Conservation (phyloP, 306 rosid species). For the Sophora flavescens region DNA sequence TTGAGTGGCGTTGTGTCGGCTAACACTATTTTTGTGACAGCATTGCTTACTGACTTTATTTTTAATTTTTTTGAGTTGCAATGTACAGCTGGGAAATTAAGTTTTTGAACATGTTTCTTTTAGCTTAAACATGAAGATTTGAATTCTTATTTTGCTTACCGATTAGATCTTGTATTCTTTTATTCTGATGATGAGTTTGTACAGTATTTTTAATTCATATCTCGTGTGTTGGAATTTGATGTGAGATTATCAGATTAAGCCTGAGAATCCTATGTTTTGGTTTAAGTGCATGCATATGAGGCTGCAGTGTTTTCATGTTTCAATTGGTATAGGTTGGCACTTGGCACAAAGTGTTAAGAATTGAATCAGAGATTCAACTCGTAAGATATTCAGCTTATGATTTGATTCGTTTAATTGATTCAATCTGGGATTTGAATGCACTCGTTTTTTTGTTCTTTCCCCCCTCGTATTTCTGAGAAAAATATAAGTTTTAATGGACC, state of each 20-base stretch:
- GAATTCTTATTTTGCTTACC: conserved; percentile 35
- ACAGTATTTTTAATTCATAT: conserved; percentile 25
- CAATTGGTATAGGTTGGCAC: neutral
- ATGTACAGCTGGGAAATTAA: conserved; percentile 47
- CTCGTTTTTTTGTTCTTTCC: too few relatives aligned
- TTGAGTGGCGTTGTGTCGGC: conserved; percentile 14
- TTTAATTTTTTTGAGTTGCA: neutral
- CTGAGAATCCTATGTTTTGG: conserved; percentile 43
- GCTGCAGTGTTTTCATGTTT: neutral
- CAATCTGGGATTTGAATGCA: too few relatives aligned
- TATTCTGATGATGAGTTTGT: conserved; percentile 15
- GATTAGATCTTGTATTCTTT: conserved; percentile 28
- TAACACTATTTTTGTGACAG: neutral
- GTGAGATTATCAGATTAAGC: conserved; percentile 31
- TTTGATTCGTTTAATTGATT: too few relatives aligned
- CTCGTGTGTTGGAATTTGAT: conserved; percentile 41
- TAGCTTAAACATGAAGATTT: conserved; percentile 5
- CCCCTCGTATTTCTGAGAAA: too few relatives aligned
- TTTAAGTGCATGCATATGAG: conserved; percentile 10
- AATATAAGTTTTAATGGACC: too few relatives aligned
- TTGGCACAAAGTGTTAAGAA: too few relatives aligned
- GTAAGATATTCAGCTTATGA: neutral
- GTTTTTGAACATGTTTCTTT: conserved; percentile 6
- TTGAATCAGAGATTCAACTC: neutral
- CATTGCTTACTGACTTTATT: conserved; percentile 1